Evolutionary conservation across 1,139 yeast genomes (phyloP), one percentile per base, ranked within the genome.

Genomic region (Blastobotrys indianensis): DNA sequence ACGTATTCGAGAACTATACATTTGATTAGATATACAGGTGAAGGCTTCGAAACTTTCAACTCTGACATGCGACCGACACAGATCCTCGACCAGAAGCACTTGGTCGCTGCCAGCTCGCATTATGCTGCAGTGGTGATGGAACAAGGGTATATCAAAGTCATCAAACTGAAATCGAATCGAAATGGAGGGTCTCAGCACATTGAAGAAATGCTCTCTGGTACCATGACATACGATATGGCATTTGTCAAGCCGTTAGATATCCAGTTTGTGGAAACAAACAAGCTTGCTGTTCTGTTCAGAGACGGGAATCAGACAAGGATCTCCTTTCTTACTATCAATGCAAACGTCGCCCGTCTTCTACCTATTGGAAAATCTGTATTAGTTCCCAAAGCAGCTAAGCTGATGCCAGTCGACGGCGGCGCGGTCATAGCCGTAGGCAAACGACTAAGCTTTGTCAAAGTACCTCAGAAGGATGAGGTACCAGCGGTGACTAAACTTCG

Each of bases 211-310:
- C 39, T 42, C 30, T 30, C 25, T 16, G 29, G 23, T 7, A 20
- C 38, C 32, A 30, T 20, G 7, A 40, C 34, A n/a, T 16, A 32
- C 31, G 30, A 30, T 28, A 23, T 47, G 32, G 54, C 50, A 15
- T 48, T 52, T 28, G 49, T 42, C 15, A 39, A 44, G 33, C 32
- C 45, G 12, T 17, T 37, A 11, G 44, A 46, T 28, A 45, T 51
- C 39, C 34, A 46, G 11, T 52, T 52, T 39, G 41, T 52, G 9
- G 34, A 46, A 4, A 50, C 50, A 11, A 25, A 32, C 23, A 29
- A 16, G 8, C 28, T 42, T 13, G 41, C 41, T 3, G 32, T 42
- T 12, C 16, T 42, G 13, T 32, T 37, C 29, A 9, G 12, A 13
- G 31, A 33, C 17, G 16, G 23, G 3, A n/a, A 12, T 29, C 17